Evolutionary conservation across 2,329 filamentous ascomycete genomes (phyloP), one percentile per base, ranked within the genome.

Genomic region (Rosellinia necatrix): DNA sequence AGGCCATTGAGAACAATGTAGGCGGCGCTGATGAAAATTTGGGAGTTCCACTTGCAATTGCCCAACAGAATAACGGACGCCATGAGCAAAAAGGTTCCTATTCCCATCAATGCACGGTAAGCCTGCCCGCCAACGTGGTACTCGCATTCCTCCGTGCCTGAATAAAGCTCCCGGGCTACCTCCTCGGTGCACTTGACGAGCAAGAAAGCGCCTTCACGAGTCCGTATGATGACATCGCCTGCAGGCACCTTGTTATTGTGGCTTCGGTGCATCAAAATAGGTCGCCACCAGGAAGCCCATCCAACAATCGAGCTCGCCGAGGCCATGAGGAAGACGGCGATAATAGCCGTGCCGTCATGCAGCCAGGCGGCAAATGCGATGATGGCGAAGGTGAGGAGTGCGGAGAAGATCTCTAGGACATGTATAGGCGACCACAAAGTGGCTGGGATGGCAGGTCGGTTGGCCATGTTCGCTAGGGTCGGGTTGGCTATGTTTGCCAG

Each of bases 161-260:
- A 78, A 69, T 86, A 87, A 0, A 87, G 75, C 66, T 87, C 84
- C n/a, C 84, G 76, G 1, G 83, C 81, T 2, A 87, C 79, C 27
- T 84, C 78, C 66, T 87, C 83, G 4, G 78, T 76, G 64, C 84
- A 86, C 41, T 75, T 74, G 13, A 87, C 72, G 6, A 85, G 71
- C 2, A 87, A 67, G 60, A 87, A 85, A 1, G 81, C 83, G 1
- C 83, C 83, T 61, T 82, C 79, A 5, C 82, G 78, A 1, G 84
- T 86, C 24, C 80, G 77, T 52, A 87, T 85, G 24, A 86, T 77
- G n/a, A 87, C 77, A 59, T 87, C 83, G 1, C 83, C 83, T 2
- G 62, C 63, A 1, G 83, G 83, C 0, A 84, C 78, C 17, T 75
- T 68, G 25, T 77, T 75, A 6, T 68, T 76, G 49, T 79, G 75